Evolutionary conservation across 169 alveolate species (phyloP).

Genomic region (Eimeria necatrix): DNA sequence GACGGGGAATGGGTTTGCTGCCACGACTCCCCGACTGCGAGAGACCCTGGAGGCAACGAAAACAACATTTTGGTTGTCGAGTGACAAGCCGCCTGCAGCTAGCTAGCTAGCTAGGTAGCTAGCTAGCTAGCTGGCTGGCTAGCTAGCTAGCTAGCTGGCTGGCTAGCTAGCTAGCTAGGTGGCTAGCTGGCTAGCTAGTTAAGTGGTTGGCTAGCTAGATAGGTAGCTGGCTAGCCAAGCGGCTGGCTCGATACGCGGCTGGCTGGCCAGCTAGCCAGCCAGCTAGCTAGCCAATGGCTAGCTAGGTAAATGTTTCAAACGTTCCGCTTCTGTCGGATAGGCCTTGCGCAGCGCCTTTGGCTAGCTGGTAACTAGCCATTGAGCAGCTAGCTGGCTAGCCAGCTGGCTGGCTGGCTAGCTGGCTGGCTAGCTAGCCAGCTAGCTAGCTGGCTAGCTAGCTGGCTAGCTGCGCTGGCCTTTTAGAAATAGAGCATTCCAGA

Average conservation of each 20-base stretch:
- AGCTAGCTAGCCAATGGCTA: not conserved
- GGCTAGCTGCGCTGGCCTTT: not conserved
- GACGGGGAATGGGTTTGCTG: constrained; percentile 93
- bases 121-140: not conserved
- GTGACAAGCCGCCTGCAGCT: not conserved
- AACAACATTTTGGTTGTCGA: constrained; percentile 87
- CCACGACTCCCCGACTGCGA: constrained; percentile 88
- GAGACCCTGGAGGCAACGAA: constrained; percentile 89
- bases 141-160: not conserved
- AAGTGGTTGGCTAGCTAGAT: too few relatives aligned
- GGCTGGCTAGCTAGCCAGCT: not conserved
- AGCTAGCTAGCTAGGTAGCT: constrained; percentile 31
- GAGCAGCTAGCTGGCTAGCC: too few relatives aligned
- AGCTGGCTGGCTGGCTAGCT: not conserved
- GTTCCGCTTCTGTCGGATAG: too few relatives aligned
- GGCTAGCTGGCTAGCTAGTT: too few relatives aligned
- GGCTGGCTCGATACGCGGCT: not conserved
- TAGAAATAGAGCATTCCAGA: too few relatives aligned
- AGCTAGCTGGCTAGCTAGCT: not conserved
- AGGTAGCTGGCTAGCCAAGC: too few relatives aligned
- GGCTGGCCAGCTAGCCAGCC: not conserved
- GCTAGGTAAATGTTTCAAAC: not conserved
- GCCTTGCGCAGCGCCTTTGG: too few relatives aligned
- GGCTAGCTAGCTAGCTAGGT: not conserved
- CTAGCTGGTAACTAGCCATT: too few relatives aligned